Evolutionary conservation across 352 stramenopile genomes (phyloP), one percentile per base, ranked within the genome.

Genomic region (Phytopythium boreale): DNA sequence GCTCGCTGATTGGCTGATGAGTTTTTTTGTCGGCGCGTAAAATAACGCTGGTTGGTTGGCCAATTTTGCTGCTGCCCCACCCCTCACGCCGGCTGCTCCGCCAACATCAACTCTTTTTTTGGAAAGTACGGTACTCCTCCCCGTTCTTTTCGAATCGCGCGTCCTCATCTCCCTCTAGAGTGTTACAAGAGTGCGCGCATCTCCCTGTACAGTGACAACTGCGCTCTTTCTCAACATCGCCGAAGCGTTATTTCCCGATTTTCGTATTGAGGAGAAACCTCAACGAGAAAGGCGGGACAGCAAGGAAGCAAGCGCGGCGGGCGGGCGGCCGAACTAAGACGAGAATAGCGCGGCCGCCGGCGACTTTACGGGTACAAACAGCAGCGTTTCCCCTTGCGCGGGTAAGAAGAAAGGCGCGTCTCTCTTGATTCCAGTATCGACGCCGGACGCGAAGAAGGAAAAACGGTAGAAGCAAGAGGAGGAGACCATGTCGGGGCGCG

Each of bases 401-500:
- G 39, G 39, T 20, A 44, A 44, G 39, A 44, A 10, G 34, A 37
- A n/a, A n/a, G n/a, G n/a, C n/a, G n/a, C n/a, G n/a, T n/a, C n/a
- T n/a, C n/a, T n/a, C n/a, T n/a, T n/a, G n/a, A n/a, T n/a, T n/a
- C n/a, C n/a, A n/a, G n/a, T n/a, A n/a, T n/a, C n/a, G n/a, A n/a
- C n/a, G n/a, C n/a, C n/a, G n/a, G n/a, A n/a, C n/a, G n/a, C n/a
- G n/a, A n/a, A n/a, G n/a, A n/a, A n/a, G n/a, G n/a, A n/a, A n/a
- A n/a, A n/a, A n/a, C n/a, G 34, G 34, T 10, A 37, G 34, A 37
- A 37, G 39, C 39, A 20, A 20, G 8, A 19, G 39, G 39, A 44
- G 2, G 17, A 44, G 39, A 44, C 44, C 56, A 87, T 87, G 77
- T 78, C 78, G 52, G 39, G 39, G 3, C 82, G 82, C 70, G 79